Evolutionary conservation across 2,329 filamentous ascomycete genomes (phyloP).

Genomic region (Alternaria incomplexa): DNA sequence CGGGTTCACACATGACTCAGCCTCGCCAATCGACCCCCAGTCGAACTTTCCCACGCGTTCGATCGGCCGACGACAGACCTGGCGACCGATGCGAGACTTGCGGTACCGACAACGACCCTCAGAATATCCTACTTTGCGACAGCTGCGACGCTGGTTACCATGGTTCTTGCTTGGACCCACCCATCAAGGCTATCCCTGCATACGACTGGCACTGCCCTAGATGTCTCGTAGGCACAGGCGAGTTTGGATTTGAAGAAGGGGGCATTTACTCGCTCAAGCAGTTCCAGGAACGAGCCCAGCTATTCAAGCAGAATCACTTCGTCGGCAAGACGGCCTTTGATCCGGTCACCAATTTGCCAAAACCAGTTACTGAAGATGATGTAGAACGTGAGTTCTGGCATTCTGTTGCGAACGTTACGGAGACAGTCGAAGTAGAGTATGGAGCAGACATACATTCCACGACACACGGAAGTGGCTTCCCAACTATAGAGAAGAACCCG

Average conservation of each 20-base stretch:
- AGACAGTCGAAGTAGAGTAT: slow-evolving; percentile 97
- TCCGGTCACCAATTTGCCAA: slow-evolving; percentile 78
- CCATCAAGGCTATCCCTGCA: slow-evolving; percentile 76
- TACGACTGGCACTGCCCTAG: slow-evolving; percentile 95
- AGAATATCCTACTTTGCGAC: slow-evolving; percentile 80
- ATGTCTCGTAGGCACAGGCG: slow-evolving; percentile 92
- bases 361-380: slow-evolving; percentile 89
- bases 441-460: slow-evolving; percentile 98
- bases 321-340: slow-evolving; percentile 89
- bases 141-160: slow-evolving; percentile 92
- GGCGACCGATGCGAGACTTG: slow-evolving; percentile 85
- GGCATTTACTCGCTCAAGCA: slow-evolving; percentile 93
- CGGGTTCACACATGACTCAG: slow-evolving; percentile 95
- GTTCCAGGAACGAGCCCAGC: slow-evolving; percentile 94
- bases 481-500: slow-evolving; percentile 89
- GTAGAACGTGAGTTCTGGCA: slow-evolving; percentile 98
- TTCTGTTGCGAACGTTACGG: slow-evolving; percentile 89
- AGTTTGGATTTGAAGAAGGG: slow-evolving; percentile 97
- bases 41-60: slow-evolving; percentile 61
- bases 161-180: slow-evolving; percentile 85
- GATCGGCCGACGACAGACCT: slow-evolving; percentile 59
- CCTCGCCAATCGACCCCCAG: slow-evolving; percentile 81
- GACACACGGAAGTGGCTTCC: slow-evolving; percentile 95
- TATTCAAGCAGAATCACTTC: slow-evolving; percentile 95
- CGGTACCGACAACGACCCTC: slow-evolving; percentile 75